Conservation (phyloP, 202 grass and related monocot species). For the Zizania palustris region DNA sequence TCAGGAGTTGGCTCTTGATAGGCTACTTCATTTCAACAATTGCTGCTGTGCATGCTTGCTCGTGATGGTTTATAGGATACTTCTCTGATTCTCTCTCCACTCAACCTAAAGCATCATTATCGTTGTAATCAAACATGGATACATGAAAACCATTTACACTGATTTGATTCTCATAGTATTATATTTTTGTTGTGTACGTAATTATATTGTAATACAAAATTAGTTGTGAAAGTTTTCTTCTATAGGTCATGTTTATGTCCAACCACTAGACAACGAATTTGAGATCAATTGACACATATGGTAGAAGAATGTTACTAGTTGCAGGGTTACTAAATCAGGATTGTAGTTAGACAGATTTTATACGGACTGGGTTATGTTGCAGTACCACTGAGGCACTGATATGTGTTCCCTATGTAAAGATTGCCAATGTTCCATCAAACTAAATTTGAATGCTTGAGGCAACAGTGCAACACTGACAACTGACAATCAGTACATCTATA, state of each 20-base stretch:
- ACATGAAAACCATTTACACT: no score
- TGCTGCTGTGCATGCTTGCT: neutral
- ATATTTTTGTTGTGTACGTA: neutral
- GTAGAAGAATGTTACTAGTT: neutral
- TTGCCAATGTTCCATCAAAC: slow-evolving; percentile 3
- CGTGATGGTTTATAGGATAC: neutral
- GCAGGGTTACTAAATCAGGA: neutral
- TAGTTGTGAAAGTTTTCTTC: neutral
- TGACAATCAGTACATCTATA: neutral
- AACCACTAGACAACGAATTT: neutral
- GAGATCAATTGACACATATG: neutral
- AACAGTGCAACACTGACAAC: neutral
- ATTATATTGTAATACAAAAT: neutral
- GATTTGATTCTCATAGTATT: neutral
- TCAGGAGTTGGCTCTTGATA: neutral
- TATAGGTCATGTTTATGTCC: neutral
- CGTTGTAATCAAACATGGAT: neutral
- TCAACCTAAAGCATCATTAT: neutral
- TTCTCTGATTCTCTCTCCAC: neutral
- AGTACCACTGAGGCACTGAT: neutral
- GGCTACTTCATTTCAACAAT: neutral
- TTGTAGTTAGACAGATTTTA: slow-evolving; percentile 5
- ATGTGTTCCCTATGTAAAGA: neutral
- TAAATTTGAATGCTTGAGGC: slow-evolving; percentile 17
- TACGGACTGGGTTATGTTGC: slow-evolving; percentile 5